These are phyloP conservation scores for Pistacia vera DNA, from an alignment of 345 rosid species.

Conservation along the genomic window DNA sequence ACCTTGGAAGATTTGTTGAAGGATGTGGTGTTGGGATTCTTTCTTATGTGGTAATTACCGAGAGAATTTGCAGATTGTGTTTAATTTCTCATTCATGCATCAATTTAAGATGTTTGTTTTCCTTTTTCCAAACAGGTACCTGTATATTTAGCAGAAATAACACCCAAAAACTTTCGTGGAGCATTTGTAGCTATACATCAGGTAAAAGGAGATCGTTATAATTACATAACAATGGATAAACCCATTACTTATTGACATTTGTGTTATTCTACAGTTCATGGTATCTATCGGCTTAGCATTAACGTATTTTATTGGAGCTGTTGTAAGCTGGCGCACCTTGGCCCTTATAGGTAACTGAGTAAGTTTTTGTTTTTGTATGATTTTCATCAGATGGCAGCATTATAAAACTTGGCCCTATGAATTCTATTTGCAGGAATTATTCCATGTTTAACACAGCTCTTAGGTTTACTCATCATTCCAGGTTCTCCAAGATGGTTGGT, in stretches of 20 bases:
- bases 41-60: slow-evolving; percentile 30
- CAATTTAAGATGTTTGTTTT: background rate
- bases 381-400: background rate
- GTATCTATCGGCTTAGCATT: slow-evolving; percentile 19
- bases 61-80: background rate
- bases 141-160: background rate
- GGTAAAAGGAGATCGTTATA: background rate
- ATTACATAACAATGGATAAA: too few species aligned
- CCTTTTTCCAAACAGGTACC: background rate
- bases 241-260: background rate
- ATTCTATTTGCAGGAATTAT: slow-evolving; percentile 35
- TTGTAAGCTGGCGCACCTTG: slow-evolving; percentile 39
- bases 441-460: slow-evolving; percentile 45
- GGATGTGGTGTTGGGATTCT: slow-evolving; percentile 36
- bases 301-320: slow-evolving; percentile 26
- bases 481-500: slow-evolving; percentile 76
- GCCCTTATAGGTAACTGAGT: slow-evolving; percentile 24
- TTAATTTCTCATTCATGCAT: background rate
- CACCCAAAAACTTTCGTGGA: slow-evolving; percentile 31
- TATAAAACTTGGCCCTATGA: background rate
- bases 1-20: slow-evolving; percentile 31
- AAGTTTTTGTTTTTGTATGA: background rate
- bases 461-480: slow-evolving; percentile 45
- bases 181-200: slow-evolving; percentile 26
- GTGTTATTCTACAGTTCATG: slow-evolving; percentile 23